Evolutionary conservation across 768 basidiomycete species (phyloP).

Genomic region (Mycena filopes): DNA sequence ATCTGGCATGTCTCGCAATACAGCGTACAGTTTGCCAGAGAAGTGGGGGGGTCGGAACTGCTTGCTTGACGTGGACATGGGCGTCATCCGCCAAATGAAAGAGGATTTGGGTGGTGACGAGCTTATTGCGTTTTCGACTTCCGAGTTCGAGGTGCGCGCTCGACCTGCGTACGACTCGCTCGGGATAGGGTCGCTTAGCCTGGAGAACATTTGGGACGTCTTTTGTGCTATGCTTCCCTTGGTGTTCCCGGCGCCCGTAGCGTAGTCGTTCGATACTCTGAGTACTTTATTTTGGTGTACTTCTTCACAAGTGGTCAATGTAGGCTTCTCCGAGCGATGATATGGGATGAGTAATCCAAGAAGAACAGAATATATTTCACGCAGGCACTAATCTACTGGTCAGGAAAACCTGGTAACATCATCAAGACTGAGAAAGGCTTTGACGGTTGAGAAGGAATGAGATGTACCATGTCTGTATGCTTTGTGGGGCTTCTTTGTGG

Average conservation of each 20-base stretch:
- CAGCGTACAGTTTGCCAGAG: slow-evolving; percentile 38
- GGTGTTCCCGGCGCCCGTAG: slow-evolving; percentile 10
- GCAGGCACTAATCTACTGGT: no score
- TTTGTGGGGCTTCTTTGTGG: not conserved
- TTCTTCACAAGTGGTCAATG: no score
- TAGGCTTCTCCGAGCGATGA: no score
- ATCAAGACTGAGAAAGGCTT: slow-evolving; percentile 7
- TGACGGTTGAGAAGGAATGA: not conserved
- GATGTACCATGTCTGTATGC: not conserved
- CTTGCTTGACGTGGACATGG: slow-evolving; percentile 35
- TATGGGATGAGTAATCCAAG: no score
- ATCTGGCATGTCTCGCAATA: slow-evolving; percentile 46
- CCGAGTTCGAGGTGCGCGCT: slow-evolving; percentile 5
- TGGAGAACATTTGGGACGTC: slow-evolving; percentile 9
- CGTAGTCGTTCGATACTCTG: no score
- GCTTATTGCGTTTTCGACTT: slow-evolving; percentile 6
- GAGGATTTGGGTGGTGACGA: slow-evolving; percentile 17
- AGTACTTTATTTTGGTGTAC: no score
- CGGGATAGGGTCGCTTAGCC: not conserved
- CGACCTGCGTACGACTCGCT: slow-evolving; percentile 1
- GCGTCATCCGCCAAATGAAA: slow-evolving; percentile 19
- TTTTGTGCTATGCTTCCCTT: slow-evolving; percentile 17
- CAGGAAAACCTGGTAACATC: slow-evolving; percentile 7
- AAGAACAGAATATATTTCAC: no score
- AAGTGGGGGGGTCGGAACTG: slow-evolving; percentile 42